Evolutionary conservation across 1,284 basidiomycete genomes (phyloP), one percentile per base, ranked within the genome.

Genomic region (Prillingera fragicola): DNA sequence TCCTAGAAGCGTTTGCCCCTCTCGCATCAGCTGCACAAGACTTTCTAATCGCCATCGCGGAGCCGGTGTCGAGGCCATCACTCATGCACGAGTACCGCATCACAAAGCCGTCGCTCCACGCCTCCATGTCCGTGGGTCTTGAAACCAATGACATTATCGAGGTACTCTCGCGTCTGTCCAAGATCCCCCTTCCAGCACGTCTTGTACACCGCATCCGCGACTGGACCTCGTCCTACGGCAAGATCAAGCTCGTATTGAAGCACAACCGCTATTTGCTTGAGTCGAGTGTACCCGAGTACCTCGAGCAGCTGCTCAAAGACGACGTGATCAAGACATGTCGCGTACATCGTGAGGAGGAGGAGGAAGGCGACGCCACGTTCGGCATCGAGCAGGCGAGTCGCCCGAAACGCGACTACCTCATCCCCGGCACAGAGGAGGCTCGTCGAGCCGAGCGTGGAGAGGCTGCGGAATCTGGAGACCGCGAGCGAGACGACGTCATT

Each of bases 1-100:
- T 95, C 49, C 79, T 97, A 26, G 92, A 96, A 70, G 88, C 88
- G 0, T 97, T 96, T 67, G 90, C 88, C 23, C 87, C 94, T 1
- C 90, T 98, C 49, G 94, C 95, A 22, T 88, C 94, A 61, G 91
- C 96, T 71, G 95, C 95, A 3, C 94, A 98, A 71, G 95, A 99
- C 69, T 98, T 99, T 62, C 77, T 98, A 31, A 88, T 95, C 44
- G 94, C 95, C 38, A 97, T 99, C 41, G 90, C 91, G 60, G 95
- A 99, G 74, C 95, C 95, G 55, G 91, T 98, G 64, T 97, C 92
- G 76, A 84, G 95, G 75, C 95, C 95, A 32, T 84, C 87, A 25
- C 88, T 95, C 72, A 94, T 98, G 53, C 95, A 99, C 74, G 95
- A 98, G 77, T 99, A 97, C 79, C 91, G 95, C 73, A 82, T 99